These are phyloP conservation scores for Meyerozyma guilliermondii DNA, from an alignment of 1,139 yeast species.

Conservation along the genomic window DNA sequence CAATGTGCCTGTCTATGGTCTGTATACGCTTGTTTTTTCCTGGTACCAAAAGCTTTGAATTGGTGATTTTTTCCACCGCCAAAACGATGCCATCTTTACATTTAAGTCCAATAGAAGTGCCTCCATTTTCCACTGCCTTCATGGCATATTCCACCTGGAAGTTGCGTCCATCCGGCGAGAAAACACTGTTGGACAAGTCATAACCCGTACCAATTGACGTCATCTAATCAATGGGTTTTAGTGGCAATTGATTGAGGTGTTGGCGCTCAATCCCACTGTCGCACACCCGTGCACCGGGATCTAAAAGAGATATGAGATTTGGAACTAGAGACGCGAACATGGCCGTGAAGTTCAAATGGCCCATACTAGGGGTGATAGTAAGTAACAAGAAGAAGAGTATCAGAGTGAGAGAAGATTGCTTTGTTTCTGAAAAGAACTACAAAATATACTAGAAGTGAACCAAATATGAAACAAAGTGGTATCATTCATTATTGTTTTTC, in stretches of 20 bases:
- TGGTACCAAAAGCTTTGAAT: conserved; percentile 84
- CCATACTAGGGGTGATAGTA: conserved; percentile 16
- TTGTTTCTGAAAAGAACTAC: too few relatives aligned
- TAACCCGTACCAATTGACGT: conserved; percentile 97
- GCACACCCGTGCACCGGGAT: background rate
- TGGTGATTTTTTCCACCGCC: conserved; percentile 91
- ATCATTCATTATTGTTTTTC: too few relatives aligned
- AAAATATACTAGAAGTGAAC: too few relatives aligned
- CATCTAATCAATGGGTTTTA: conserved; percentile 18
- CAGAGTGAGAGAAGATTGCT: too few relatives aligned
- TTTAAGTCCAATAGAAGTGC: conserved; percentile 90
- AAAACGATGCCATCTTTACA: conserved; percentile 90
- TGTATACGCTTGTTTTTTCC: conserved; percentile 87
- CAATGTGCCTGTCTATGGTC: conserved; percentile 88
- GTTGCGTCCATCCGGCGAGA: conserved; percentile 86
- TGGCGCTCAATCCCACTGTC: background rate
- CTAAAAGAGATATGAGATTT: background rate
- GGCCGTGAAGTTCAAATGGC: conserved; percentile 17
- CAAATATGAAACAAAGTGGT: too few relatives aligned
- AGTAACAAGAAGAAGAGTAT: too few relatives aligned
- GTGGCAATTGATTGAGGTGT: background rate
- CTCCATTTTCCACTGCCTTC: conserved; percentile 96
- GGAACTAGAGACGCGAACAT: conserved; percentile 9
- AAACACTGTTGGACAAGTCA: conserved; percentile 91
- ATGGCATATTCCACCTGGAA: conserved; percentile 98